Evolutionary conservation across 441 rosid species (phyloP).

Genomic region (Populus tomentosa): DNA sequence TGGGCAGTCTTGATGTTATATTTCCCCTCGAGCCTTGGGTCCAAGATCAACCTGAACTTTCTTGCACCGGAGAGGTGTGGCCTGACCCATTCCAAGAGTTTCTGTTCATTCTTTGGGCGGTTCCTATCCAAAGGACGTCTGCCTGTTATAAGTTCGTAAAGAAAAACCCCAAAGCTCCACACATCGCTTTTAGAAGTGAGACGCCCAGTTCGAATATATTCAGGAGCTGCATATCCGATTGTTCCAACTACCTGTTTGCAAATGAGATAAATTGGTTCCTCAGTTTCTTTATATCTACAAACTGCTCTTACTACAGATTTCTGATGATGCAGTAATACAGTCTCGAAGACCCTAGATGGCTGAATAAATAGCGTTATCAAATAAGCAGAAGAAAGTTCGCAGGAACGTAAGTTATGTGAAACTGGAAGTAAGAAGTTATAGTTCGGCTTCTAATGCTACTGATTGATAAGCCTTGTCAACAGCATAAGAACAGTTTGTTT

Average conservation of each 20-base stretch:
- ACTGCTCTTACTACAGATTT: neutral
- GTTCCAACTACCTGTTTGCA: slow-evolving; percentile 67
- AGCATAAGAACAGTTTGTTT: neutral
- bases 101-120: slow-evolving; percentile 57
- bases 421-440: no score
- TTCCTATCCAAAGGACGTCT: slow-evolving; percentile 57
- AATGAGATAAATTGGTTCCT: slow-evolving; percentile 4
- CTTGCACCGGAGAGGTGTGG: slow-evolving; percentile 52
- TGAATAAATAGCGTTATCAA: neutral
- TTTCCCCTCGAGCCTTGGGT: slow-evolving; percentile 61
- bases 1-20: slow-evolving; percentile 55
- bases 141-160: slow-evolving; percentile 75
- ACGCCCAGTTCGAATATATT: slow-evolving; percentile 79
- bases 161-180: slow-evolving; percentile 79
- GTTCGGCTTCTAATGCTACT: neutral
- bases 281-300: neutral
- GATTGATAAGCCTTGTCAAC: neutral
- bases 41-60: slow-evolving; percentile 57
- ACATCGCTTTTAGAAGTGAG: slow-evolving; percentile 74
- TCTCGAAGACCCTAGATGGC: no score
- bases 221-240: slow-evolving; percentile 88
- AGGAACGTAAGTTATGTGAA: no score
- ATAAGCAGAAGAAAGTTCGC: no score
- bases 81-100: slow-evolving; percentile 68
- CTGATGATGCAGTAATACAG: neutral